These are phyloP conservation scores for Sistotremastrum suecicum DNA, from an alignment of 768 basidiomycete genomes.

Conservation along the genomic window DNA sequence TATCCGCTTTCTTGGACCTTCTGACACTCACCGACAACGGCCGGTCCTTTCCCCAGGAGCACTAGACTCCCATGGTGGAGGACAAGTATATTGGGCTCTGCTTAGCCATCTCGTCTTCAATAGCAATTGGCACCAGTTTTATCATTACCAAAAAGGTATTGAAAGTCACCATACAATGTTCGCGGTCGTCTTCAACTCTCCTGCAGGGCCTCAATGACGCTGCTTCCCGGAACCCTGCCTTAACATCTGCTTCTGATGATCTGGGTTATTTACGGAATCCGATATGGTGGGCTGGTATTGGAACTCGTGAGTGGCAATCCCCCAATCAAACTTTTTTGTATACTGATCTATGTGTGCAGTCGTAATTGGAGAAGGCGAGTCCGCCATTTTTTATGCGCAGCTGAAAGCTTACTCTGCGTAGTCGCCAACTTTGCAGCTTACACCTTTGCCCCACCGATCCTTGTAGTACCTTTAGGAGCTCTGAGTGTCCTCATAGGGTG, in stretches of 20 bases:
- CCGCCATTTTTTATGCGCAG: neutral
- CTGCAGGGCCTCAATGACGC: constrained; percentile 84
- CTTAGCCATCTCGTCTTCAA: constrained; percentile 71
- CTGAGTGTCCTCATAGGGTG: constrained; percentile 94
- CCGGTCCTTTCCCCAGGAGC: neutral
- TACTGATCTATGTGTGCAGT: constrained; percentile 33
- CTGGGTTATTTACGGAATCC: constrained; percentile 79
- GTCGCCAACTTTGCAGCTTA: constrained; percentile 79
- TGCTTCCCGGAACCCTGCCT: constrained; percentile 35
- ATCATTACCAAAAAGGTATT: constrained; percentile 97
- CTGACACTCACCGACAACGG: no score
- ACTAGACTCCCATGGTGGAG: constrained; percentile 42
- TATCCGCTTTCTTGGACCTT: no score
- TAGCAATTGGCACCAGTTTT: constrained; percentile 89
- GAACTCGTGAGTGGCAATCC: constrained; percentile 54
- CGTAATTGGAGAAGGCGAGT: constrained; percentile 79
- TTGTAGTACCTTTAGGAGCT: constrained; percentile 97
- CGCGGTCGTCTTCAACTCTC: constrained; percentile 5
- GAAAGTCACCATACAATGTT: neutral
- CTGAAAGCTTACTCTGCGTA: constrained; percentile 6
- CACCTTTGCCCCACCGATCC: constrained; percentile 92
- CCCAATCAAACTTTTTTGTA: constrained; percentile 3
- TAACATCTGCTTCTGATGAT: constrained; percentile 59
- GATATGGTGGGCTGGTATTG: constrained; percentile 96
- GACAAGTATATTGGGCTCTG: constrained; percentile 93